phyloP scores from a whole-genome alignment of 768 basidiomycete species.

The Boletus sensibilis region DNA sequence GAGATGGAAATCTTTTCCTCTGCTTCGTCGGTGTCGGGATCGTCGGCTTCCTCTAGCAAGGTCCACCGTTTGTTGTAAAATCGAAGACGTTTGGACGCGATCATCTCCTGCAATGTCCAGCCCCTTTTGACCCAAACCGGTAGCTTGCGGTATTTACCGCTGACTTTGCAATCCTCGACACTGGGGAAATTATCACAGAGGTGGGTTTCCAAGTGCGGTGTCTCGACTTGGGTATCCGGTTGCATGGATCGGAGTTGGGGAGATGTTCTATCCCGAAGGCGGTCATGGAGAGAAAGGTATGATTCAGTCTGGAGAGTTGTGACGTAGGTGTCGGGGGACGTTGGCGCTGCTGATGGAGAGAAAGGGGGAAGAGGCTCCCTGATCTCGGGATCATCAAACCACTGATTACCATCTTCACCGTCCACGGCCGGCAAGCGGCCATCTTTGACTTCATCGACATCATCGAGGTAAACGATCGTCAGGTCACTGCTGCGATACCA shows the following conservation, averaged over 20 bases:
- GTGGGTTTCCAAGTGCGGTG: constrained; percentile 6
- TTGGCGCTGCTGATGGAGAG: background rate
- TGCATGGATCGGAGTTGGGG: constrained; percentile 8
- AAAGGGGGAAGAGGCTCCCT: constrained; percentile 8
- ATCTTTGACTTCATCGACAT: constrained; percentile 23
- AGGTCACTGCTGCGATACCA: constrained; percentile 29
- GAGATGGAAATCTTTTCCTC: constrained; percentile 7
- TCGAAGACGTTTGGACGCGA: constrained; percentile 28
- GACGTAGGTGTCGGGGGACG: constrained; percentile 1
- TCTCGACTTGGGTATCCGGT: constrained; percentile 26
- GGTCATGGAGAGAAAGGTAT: constrained; percentile 10
- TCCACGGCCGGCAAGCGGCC: constrained; percentile 12
- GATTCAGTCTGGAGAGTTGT: background rate
- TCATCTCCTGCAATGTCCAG: constrained; percentile 30
- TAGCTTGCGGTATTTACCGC: constrained; percentile 5
- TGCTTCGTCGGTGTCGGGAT: constrained; percentile 12
- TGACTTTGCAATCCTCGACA: background rate
- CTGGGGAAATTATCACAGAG: constrained; percentile 8
- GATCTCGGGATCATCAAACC: constrained; percentile 23
- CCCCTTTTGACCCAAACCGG: constrained; percentile 24
- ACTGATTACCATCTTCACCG: background rate
- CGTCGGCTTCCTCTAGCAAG: constrained; percentile 23
- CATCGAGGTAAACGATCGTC: constrained; percentile 30
- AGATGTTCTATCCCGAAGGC: background rate
- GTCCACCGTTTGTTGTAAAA: constrained; percentile 29